phyloP scores from a whole-genome alignment of 2,329 filamentous ascomycete species.

The Fusarium xyrophilum region DNA sequence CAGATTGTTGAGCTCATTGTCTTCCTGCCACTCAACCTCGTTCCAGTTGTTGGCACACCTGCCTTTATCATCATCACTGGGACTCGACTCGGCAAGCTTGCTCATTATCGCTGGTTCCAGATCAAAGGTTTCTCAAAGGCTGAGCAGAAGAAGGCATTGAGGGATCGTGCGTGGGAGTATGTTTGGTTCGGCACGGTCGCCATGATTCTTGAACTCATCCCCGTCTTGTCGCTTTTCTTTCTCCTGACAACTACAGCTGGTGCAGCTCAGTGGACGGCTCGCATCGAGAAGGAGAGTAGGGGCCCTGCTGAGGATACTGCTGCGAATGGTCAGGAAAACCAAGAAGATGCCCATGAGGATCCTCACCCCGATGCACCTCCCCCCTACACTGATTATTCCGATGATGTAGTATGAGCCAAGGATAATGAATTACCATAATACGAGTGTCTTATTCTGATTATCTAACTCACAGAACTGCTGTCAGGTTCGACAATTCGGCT shows the following conservation, averaged over 20 bases:
- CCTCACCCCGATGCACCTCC: conserved; percentile 35
- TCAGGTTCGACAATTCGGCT: not conserved
- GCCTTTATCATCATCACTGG: conserved; percentile 90
- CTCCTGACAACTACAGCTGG: conserved; percentile 86
- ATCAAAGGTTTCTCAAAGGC: conserved; percentile 76
- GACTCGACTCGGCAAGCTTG: conserved; percentile 83
- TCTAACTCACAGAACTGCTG: not conserved
- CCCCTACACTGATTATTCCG: conserved; percentile 45
- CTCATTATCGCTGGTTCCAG: conserved; percentile 91
- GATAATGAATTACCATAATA: not conserved
- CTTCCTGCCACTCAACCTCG: conserved; percentile 82
- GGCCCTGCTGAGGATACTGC: conserved; percentile 18
- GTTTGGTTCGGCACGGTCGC: conserved; percentile 92
- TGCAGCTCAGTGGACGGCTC: conserved; percentile 83
- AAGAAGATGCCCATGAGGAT: conserved; percentile 23
- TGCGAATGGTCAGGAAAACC: conserved; percentile 6
- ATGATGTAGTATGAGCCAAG: conserved; percentile 34
- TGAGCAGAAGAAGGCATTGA: conserved; percentile 74
- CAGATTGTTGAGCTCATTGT: conserved; percentile 86
- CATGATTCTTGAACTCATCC: conserved; percentile 84
- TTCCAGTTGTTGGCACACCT: conserved; percentile 82
- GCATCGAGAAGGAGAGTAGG: conserved; percentile 69
- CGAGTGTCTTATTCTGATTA: not conserved
- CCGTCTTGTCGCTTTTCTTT: conserved; percentile 92
- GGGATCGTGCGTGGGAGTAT: conserved; percentile 77